Conservation (phyloP, 495 filamentous ascomycete genomes). For the Penicillium odoratum region DNA sequence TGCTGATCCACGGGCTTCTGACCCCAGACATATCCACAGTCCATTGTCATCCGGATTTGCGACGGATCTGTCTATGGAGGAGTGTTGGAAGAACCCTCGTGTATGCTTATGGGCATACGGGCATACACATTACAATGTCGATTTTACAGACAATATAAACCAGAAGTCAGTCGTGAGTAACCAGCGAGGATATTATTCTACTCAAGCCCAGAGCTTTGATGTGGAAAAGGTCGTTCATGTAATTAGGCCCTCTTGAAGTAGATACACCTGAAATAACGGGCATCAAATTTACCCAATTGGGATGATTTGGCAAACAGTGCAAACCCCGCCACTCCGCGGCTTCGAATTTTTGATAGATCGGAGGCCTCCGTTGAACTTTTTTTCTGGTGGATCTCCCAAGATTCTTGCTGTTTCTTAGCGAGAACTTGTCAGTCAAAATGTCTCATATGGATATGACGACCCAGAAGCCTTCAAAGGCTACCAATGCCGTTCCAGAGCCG, state of each 20-base stretch:
- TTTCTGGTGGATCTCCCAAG: background rate
- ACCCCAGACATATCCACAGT: conserved; percentile 45
- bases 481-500: conserved; percentile 8
- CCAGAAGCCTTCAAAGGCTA: background rate
- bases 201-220: conserved; percentile 32
- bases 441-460: conserved; percentile 6
- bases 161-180: conserved; percentile 37
- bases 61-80: conserved; percentile 45
- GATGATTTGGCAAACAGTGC: background rate
- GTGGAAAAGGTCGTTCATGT: conserved; percentile 22
- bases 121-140: conserved; percentile 57
- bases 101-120: conserved; percentile 59
- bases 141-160: conserved; percentile 32
- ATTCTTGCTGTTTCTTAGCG: background rate
- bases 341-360: conserved; percentile 8
- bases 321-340: conserved; percentile 5
- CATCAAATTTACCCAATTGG: background rate
- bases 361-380: background rate
- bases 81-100: conserved; percentile 43
- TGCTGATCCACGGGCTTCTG: conserved; percentile 28
- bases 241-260: too few species aligned
- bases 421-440: background rate
- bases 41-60: conserved; percentile 42
- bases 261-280: background rate
- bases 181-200: conserved; percentile 41